Percentiles rank a stretch among this genome's conserved stretches.
phyloP scores from a whole-genome alignment of 306 rosid genomes.

The Quercus variabilis region DNA sequence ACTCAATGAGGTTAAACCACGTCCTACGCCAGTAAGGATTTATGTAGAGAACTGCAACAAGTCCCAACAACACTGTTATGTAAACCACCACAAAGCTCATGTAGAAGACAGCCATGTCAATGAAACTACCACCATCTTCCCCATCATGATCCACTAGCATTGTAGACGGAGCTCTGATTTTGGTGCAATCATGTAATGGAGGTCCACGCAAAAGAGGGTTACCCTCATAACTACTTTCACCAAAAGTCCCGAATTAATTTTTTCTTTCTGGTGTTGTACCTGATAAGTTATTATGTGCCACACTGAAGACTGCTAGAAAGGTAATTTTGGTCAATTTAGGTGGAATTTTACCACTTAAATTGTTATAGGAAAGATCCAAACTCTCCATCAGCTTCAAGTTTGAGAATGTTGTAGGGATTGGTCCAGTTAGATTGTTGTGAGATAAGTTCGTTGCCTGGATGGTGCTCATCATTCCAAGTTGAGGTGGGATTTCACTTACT shows the following conservation, averaged over 20 bases:
- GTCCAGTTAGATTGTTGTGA: not conserved
- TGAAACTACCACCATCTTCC: not conserved
- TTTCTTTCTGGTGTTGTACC: no score
- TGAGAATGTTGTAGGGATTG: not conserved
- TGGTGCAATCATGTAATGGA: not conserved
- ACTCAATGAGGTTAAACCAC: not conserved
- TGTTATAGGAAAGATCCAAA: constrained; percentile 4
- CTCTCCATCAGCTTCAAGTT: not conserved
- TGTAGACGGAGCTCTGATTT: no score
- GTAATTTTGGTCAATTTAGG: not conserved
- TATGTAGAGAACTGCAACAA: not conserved
- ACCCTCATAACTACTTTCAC: not conserved
- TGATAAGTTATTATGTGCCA: not conserved
- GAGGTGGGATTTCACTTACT: no score
- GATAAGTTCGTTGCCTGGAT: no score
- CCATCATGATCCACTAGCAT: not conserved
- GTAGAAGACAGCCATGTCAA: not conserved
- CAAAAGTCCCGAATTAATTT: not conserved
- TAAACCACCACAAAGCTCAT: not conserved
- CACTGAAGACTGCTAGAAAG: not conserved
- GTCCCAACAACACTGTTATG: not conserved
- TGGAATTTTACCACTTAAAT: not conserved
- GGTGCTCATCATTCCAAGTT: no score
- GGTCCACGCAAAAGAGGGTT: not conserved
- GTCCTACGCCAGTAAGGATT: not conserved